Evolutionary conservation across 441 rosid genomes (phyloP), one percentile per base, ranked within the genome.

Genomic region (Gossypium armourianum): DNA sequence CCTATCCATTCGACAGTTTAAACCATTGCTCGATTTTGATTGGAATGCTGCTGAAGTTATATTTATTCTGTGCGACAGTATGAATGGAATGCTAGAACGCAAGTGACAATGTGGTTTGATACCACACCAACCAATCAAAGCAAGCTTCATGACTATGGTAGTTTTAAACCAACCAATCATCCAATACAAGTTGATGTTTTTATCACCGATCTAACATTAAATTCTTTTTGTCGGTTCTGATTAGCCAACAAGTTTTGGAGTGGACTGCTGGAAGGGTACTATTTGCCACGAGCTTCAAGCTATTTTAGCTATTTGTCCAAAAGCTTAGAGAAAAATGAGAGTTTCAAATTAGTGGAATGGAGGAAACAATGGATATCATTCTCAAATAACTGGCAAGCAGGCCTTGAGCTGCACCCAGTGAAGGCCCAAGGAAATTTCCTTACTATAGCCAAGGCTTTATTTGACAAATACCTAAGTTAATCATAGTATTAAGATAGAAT

Each of bases 51-150:
- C 40, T 70, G 67, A 43, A 43, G 8, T 57, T 16, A 17, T 2
- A 58, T 59, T 26, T 19, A 28, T 4, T 29, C 4, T 61, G 20
- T 52, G n/a, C 62, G 36, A 61, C 84, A 93, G 97, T 88, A 88
- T 20, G 95, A 91, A 73, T 91, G 90, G 93, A 93, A 93, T 20
- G 98, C 98, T 0, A 87, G 97, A 79, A 88, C 97, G 0, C 98
- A 89, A 74, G 90, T 91, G 76, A 90, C 97, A 1, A 93, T 93
- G 98, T 93, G 98, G 98, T 93, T 78, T 43, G 89, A 93, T 74
- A 86, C 88, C 4, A 85, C 87, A 13, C 69, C 57, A 36, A 80
- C 83, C 28, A 79, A 73, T 61, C 97, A 91, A 81, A 93, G 98
- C 92, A 79, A 83, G 85, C 96, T 93, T 55, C 96, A 86, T 71